phyloP scores from a whole-genome alignment of 441 rosid genomes.

The Macaranga tanarius region DNA sequence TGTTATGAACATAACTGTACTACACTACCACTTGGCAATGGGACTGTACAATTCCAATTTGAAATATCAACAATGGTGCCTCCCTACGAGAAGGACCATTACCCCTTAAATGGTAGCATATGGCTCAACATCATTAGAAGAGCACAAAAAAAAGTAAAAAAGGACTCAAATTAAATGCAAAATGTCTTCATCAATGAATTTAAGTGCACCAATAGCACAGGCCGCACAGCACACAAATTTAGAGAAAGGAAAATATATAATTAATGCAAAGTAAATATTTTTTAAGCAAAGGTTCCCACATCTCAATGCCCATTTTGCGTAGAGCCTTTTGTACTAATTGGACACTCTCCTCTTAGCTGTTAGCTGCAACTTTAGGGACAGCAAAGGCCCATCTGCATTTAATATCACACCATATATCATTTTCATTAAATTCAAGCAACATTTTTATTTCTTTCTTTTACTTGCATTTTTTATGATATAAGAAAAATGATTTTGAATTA shows the following conservation, averaged over 20 bases:
- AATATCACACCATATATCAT: not conserved
- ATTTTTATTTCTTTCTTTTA: not conserved
- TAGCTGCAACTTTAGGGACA: constrained; percentile 16
- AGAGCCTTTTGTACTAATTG: not conserved
- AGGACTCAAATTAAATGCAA: not conserved
- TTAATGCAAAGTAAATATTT: constrained; percentile 1
- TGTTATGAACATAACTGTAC: no score
- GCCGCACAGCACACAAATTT: not conserved
- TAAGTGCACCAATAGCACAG: not conserved
- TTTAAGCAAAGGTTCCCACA: not conserved
- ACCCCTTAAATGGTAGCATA: no score
- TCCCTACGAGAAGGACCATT: not conserved
- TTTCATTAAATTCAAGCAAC: not conserved
- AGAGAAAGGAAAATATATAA: not conserved
- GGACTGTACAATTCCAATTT: no score
- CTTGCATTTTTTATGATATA: not conserved
- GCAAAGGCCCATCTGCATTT: not conserved
- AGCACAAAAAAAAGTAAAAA: not conserved
- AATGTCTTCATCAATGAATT: not conserved
- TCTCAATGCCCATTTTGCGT: not conserved
- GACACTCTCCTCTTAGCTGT: not conserved
- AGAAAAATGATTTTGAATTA: no score
- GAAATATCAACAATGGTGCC: no score
- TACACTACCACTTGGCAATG: no score
- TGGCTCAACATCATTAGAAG: not conserved